Base-by-base conservation (phyloP, 768 basidiomycete genomes). In the Tricholoma saponaceum region DNA sequence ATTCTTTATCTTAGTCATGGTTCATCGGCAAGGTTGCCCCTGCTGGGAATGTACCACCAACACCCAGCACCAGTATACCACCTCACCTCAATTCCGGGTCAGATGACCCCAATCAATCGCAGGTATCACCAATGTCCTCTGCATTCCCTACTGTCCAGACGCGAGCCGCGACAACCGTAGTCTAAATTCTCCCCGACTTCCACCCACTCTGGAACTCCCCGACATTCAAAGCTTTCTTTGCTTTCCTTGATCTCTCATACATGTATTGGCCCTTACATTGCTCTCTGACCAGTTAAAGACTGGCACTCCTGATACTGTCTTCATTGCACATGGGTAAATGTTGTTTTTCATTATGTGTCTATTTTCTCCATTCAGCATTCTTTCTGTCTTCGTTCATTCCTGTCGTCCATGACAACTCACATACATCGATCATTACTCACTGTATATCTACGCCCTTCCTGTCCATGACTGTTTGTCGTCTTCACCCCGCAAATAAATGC, bases 1-100 rank as follows among this genome's bases (percentile, higher is more conserved):
- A 3, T 30, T 39, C 57, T 46, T 55, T 57, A 54, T 51, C 51
- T 10, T 62, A 89, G 80, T 94, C 92, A 22, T 98, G 96, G 96
- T 96, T 92, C 69, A 93, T 96, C 59, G 94, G 95, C 53, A 97
- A 95, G 70, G 84, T 91, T 25, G 69, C 76, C 9, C 76, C 81
- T 55, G 66, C 85, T 73, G 63, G 85, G 70, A 66, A 79, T 64
- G 69, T 73, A 20, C 79, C 79, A 47, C 69, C 74, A 9, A 81
- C 79, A 58, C 82, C 72, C 16, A 78, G 72, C 62, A 68, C 78
- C 12, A 69, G 78, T 62, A 53, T 75, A 65, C 65, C 70, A 62
- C 59, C 64, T 60, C 66, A 69, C 55, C 64, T 61, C 37, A 62
- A 69, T 20, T 61, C 58, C 18, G 25, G 25, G 25, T 61, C 70